phyloP scores from a whole-genome alignment of 1,284 basidiomycete species.

The Heterobasidion parviporum region DNA sequence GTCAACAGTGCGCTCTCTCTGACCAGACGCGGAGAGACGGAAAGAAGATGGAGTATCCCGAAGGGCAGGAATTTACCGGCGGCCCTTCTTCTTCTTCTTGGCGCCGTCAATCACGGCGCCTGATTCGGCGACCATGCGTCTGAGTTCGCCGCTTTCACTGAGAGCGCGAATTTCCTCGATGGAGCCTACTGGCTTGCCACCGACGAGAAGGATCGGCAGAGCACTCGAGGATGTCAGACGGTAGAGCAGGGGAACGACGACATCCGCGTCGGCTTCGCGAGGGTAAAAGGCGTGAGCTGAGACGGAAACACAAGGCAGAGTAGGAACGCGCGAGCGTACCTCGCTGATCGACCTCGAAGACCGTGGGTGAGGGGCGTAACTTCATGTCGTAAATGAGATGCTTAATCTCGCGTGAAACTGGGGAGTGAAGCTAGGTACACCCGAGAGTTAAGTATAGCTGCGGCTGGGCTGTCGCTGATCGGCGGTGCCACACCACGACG shows the following conservation, averaged over 20 bases:
- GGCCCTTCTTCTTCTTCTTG: constrained; percentile 47
- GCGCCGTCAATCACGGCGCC: constrained; percentile 51
- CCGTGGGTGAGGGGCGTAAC: constrained; percentile 57
- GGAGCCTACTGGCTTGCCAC: constrained; percentile 51
- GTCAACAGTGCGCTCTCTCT: background rate
- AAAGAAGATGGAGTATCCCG: background rate
- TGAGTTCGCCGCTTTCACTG: constrained; percentile 42
- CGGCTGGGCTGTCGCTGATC: constrained; percentile 6
- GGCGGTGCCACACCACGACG: constrained; percentile 18
- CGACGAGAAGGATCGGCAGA: constrained; percentile 66
- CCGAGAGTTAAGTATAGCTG: constrained; percentile 1
- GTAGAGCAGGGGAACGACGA: constrained; percentile 37
- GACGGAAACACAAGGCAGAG: background rate
- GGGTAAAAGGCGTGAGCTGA: background rate
- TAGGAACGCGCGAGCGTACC: constrained; percentile 26
- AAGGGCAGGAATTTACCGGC: constrained; percentile 7
- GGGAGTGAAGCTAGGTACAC: constrained; percentile 44
- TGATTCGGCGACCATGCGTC: constrained; percentile 39
- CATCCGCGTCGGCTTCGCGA: constrained; percentile 32
- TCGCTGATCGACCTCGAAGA: constrained; percentile 70
- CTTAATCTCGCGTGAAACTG: constrained; percentile 62
- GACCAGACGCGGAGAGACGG: background rate
- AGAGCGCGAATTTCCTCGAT: constrained; percentile 49
- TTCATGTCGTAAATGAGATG: constrained; percentile 49
- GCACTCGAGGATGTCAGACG: constrained; percentile 48